Conservation (phyloP, 2,329 filamentous ascomycete species). For the Plenodomus tracheiphilus region DNA sequence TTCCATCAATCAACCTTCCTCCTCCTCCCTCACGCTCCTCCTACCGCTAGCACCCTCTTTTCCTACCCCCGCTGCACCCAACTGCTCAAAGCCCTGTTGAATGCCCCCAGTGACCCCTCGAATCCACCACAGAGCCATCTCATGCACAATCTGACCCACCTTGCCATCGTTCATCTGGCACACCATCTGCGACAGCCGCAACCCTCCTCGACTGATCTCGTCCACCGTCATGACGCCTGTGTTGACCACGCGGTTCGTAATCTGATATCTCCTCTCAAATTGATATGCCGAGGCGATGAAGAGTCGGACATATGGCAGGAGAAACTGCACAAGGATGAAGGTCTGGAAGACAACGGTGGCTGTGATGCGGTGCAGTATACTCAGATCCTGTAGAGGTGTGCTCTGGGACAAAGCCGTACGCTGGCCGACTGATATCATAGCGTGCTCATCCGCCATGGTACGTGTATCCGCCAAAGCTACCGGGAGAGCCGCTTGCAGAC, state of each 20-base stretch:
- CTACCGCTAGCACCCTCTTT: constrained; percentile 1
- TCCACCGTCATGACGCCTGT: constrained; percentile 58
- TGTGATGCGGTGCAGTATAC: constrained; percentile 62
- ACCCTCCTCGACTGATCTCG: constrained; percentile 55
- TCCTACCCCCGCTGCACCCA: constrained; percentile 49
- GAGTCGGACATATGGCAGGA: constrained; percentile 63
- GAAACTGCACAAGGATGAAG: constrained; percentile 62
- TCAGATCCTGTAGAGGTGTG: constrained; percentile 35
- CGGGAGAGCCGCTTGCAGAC: constrained; percentile 58
- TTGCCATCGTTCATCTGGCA: constrained; percentile 66
- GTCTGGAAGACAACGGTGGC: constrained; percentile 61
- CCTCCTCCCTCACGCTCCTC: constrained; percentile 7
- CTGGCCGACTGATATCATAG: constrained; percentile 16
- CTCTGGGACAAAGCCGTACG: constrained; percentile 7
- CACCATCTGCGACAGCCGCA: constrained; percentile 59
- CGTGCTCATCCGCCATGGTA: constrained; percentile 15
- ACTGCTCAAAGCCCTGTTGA: constrained; percentile 63
- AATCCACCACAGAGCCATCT: constrained; percentile 63
- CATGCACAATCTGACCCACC: constrained; percentile 62
- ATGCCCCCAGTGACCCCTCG: constrained; percentile 68
- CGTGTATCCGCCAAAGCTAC: constrained; percentile 20
- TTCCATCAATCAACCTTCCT: not conserved
- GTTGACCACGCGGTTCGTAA: constrained; percentile 62
- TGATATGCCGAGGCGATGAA: constrained; percentile 59
- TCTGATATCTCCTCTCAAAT: constrained; percentile 68